A percentile compares a stretch with the other conserved stretches of the same genome.
phyloP scores from a whole-genome alignment of 1,284 basidiomycete species.

The Sanguinoderma infundibulare region DNA sequence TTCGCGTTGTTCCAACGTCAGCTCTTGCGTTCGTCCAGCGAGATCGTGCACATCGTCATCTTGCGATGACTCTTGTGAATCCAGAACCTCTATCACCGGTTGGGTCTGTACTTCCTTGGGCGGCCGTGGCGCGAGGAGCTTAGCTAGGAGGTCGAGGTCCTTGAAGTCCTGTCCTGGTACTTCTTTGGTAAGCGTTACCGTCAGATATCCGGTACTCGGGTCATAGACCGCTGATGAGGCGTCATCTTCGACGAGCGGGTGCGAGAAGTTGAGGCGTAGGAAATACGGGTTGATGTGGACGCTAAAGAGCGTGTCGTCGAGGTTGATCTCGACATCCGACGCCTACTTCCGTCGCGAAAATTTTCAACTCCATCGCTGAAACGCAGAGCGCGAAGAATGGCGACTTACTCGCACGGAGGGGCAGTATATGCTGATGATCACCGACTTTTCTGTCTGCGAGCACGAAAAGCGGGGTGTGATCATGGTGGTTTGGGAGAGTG shows the following conservation, averaged over 20 bases:
- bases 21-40: slow-evolving; percentile 38
- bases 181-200: slow-evolving; percentile 71
- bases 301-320: slow-evolving; percentile 72
- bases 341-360: slow-evolving; percentile 53
- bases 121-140: slow-evolving; percentile 69
- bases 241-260: slow-evolving; percentile 69
- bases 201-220: slow-evolving; percentile 71
- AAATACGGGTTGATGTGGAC: slow-evolving; percentile 83
- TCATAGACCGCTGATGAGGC: slow-evolving; percentile 73
- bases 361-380: slow-evolving; percentile 31
- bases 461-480: slow-evolving; percentile 83
- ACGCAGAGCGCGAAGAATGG: background rate
- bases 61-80: slow-evolving; percentile 36
- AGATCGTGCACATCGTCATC: slow-evolving; percentile 47
- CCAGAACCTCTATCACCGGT: slow-evolving; percentile 71
- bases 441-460: slow-evolving; percentile 62
- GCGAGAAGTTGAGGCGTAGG: slow-evolving; percentile 74
- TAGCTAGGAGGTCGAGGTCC: slow-evolving; percentile 77
- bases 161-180: slow-evolving; percentile 66
- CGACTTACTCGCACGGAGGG: slow-evolving; percentile 75
- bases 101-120: slow-evolving; percentile 35
- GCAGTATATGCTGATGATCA: slow-evolving; percentile 71
- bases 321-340: slow-evolving; percentile 76
- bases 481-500: slow-evolving; percentile 46
- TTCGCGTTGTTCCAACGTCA: slow-evolving; percentile 61